Evolutionary conservation across 345 rosid species (phyloP), one percentile per base, ranked within the genome.

Genomic region (Erucastrum elatum): DNA sequence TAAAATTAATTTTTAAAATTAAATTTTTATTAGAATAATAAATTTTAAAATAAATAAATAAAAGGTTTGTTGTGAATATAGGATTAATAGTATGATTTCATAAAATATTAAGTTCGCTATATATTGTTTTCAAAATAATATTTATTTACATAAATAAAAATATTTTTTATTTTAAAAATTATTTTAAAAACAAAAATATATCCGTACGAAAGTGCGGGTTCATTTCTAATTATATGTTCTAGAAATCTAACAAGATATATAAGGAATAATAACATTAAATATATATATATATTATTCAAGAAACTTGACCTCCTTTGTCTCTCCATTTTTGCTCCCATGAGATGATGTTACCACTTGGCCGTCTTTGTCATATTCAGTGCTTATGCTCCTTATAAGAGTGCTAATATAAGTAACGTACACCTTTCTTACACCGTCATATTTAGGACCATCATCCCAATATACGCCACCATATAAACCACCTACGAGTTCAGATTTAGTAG

Each of bases 401-500:
- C 6, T 44, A 26, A 3, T 63, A 8, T 31, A 69, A 13, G 80
- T 77, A 61, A 77, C 70, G 8, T 11, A 33, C 1, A 77, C 9
- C 6, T 69, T 77, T 51, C 29, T 69, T 12, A 77, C 80, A 4
- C 80, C 80, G 3, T 69, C 74, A 39, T 39, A 68, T 44, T 68
- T 34, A 26, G 74, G 68, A 68, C 79, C 79, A 44, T 76, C 80
- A 5, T 76, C 80, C 80, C 80, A 76, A 44, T 44, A 46, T 31
- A 4, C 7, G 4, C 80, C 80, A 5, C 80, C 80, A 46, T 64
- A 74, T 53, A 37, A 51, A 34, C 75, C 75, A 70, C 80, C 80
- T 9, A 59, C 37, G n/a, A 77, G 75, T 26, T 34, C 65, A 0
- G 75, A 77, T 29, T 77, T 77, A 2, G 61, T 62, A 21, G 75